phyloP scores from a whole-genome alignment of 2,329 filamentous ascomycete genomes.

The Fusarium musae region DNA sequence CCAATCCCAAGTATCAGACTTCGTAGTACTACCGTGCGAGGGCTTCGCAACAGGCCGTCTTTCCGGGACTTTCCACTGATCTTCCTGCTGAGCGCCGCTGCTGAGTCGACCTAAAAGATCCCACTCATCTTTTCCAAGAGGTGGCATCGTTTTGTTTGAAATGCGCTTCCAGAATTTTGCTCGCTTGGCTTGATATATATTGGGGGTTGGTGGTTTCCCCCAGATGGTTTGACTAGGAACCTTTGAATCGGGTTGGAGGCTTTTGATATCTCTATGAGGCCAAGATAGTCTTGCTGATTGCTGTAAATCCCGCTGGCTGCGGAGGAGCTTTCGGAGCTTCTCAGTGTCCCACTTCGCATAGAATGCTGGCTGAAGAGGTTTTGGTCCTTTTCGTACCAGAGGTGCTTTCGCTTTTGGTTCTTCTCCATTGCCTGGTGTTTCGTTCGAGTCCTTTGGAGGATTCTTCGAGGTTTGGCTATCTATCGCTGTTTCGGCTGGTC shows the following conservation, averaged over 20 bases:
- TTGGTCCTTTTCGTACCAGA: neutral
- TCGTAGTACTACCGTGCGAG: neutral
- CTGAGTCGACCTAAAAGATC: constrained; percentile 61
- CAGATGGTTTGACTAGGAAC: constrained; percentile 61
- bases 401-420: neutral
- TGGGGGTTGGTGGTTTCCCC: constrained; percentile 57
- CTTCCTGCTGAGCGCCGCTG: constrained; percentile 51
- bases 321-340: constrained; percentile 56
- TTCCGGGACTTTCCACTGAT: constrained; percentile 53
- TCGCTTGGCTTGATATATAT: constrained; percentile 54
- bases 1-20: constrained; percentile 55
- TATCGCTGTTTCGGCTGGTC: neutral
- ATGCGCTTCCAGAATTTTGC: constrained; percentile 60
- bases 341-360: constrained; percentile 61
- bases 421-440: neutral
- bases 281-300: constrained; percentile 41
- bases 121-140: constrained; percentile 66
- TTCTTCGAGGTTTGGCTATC: neutral
- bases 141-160: constrained; percentile 63
- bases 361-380: constrained; percentile 46
- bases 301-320: constrained; percentile 55
- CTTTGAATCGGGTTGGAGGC: constrained; percentile 47
- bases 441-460: neutral
- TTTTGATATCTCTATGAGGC: constrained; percentile 41
- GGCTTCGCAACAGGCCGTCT: constrained; percentile 41